Base-by-base conservation (phyloP, 805 yeast species). In the Pichia cephalocereana region DNA sequence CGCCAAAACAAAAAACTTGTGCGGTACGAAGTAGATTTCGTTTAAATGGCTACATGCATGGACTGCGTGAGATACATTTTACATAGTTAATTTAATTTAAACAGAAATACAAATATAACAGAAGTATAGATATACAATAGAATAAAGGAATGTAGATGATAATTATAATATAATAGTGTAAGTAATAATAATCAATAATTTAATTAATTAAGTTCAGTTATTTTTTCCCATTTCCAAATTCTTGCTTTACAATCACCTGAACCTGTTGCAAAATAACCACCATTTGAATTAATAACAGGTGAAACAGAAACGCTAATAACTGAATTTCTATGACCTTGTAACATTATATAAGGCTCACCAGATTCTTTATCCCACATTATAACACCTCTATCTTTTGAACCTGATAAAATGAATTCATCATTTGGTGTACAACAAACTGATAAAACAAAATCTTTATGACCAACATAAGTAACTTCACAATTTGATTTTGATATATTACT, bases 211-310 rank as follows among this genome's bases (percentile, higher is more conserved):
- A 34, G 37, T 44, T 50, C 48, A 26, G 62, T 49, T 31, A 60
- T 52, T 45, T 55, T 75, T 57, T 79, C 80, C 84, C 88, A 88
- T 66, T 84, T 79, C 99, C 99, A 91, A 62, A 91, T 86, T 68
- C 96, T 80, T 39, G 98, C 98, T 65, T 90, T 86, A 68, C 96
- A 91, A 69, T 91, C 98, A 65, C 98, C 99, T 68, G 88, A 78
- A 49, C 98, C 98, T 14, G 98, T 90, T 47, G 98, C 98, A 72
- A 91, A 93, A 58, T 87, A 82, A 44, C 95, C 91, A 54, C 79
- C 82, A 52, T 76, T 76, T 17, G 65, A 53, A 50, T 74, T 72
- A 53, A 87, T 82, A 53, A 80, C 81, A 56, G 89, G 88, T 26
- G 93, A 82, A 23, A 93, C 96, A 44, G 96, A 88, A 38, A 91